Percentiles rank a stretch among this genome's conserved stretches.
Evolutionary conservation across 1,139 yeast genomes (phyloP).

Genomic region (Entelexis sorbosivorans): DNA sequence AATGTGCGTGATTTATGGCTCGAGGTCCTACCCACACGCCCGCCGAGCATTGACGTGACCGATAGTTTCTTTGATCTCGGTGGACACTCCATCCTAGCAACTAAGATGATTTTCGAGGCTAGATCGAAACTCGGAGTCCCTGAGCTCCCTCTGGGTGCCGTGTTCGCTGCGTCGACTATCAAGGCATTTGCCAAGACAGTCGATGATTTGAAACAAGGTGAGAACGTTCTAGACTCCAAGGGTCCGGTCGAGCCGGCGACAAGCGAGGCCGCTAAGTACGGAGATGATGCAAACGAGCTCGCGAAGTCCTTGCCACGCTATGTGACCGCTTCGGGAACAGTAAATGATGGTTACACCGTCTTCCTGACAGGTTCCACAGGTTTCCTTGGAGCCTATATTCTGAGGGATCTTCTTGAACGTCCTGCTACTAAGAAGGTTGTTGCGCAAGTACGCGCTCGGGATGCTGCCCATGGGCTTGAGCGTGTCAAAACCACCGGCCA

Average conservation of each 20-base stretch:
- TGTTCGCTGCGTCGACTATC: conserved; percentile 81
- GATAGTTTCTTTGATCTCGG: conserved; percentile 96
- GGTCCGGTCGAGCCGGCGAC: conserved; percentile 7
- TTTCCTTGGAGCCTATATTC: conserved; percentile 80
- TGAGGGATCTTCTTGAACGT: conserved; percentile 60
- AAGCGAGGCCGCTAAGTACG: conserved; percentile 42
- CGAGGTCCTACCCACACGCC: conserved; percentile 70
- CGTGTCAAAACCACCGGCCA: conserved; percentile 67
- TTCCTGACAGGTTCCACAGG: conserved; percentile 96
- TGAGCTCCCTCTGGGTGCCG: conserved; percentile 79
- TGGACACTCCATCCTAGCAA: conserved; percentile 94
- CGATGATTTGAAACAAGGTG: conserved; percentile 41
- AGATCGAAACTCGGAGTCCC: conserved; percentile 58
- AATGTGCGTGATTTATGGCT: conserved; percentile 75
- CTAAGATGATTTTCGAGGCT: conserved; percentile 89
- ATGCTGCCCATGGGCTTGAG: conserved; percentile 55
- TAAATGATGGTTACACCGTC: conserved; percentile 43
- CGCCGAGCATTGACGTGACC: conserved; percentile 59
- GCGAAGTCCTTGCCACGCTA: conserved; percentile 39
- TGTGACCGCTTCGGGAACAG: conserved; percentile 31
- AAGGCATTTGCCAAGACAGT: conserved; percentile 66
- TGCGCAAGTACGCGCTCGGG: conserved; percentile 85
- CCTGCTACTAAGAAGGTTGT: conserved; percentile 39
- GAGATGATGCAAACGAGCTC: conserved; percentile 60
- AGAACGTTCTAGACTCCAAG: conserved; percentile 31